Evolutionary conservation across 2,329 filamentous ascomycete species (phyloP), one percentile per base, ranked within the genome.

Genomic region (Rhinocladiella mackenziei): DNA sequence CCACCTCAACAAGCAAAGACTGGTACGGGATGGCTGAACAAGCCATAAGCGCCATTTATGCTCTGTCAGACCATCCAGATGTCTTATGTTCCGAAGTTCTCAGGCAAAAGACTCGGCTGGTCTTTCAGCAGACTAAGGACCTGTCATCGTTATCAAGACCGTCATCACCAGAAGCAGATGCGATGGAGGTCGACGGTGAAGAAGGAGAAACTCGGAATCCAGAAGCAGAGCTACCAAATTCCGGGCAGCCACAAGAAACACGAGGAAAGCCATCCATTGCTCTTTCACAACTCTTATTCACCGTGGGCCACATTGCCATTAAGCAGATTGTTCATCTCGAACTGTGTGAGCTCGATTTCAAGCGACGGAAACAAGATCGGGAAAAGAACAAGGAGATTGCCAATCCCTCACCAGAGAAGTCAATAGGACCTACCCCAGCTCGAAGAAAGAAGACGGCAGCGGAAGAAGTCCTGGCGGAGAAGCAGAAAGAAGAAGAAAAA

Each of bases 321-420:
- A 98, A 98, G 69, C 94, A 98, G 62, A 98, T 98, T 57, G 94
- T 98, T 1, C 92, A 98, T 63, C 78, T 98, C 8, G 92, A 98
- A 59, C 75, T 97, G n/a, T 95, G 89, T 63, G 92, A 98, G 62
- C 80, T 92, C 37, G 92, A 98, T 65, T 98, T 98, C 67, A 98
- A 98, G 72, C 85, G 91, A 41, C 80, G 91, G 55, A 98, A 98
- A 72, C 84, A 86, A 29, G 87, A 92, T 48, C 87, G 89, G 57
- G 86, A 92, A 60, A 89, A 88, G 70, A 75, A 70, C 46, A 68
- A 67, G 39, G 53, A 63, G n/a, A 55, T 60, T 3, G 55, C 58
- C 28, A 48, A 50, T 19, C 48, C 35, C 26, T 56, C 44, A 26
- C 55, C 45, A 54, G 61, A 47, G 58, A 65, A 54, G 61, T 65